Evolutionary conservation across 1,139 yeast genomes (phyloP).

Genomic region (Protomyces gravidus): DNA sequence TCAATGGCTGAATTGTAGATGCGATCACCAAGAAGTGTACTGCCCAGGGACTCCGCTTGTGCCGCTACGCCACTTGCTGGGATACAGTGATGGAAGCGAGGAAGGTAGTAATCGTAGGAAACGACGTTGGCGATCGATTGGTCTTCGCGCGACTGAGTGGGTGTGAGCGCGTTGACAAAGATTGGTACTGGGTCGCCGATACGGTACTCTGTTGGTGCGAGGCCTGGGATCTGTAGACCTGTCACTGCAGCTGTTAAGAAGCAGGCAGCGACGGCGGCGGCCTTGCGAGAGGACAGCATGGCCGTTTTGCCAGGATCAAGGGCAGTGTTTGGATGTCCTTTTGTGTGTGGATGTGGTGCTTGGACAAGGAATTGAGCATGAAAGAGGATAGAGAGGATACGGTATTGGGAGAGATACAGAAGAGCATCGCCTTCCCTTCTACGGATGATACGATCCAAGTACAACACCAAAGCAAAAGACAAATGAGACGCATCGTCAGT

Average conservation of each 20-base stretch:
- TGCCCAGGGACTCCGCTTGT: constrained; percentile 86
- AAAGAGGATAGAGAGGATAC: no score
- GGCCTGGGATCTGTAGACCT: constrained; percentile 28
- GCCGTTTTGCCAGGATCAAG: no score
- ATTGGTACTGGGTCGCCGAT: constrained; percentile 69
- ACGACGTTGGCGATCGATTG: constrained; percentile 36
- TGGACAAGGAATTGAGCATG: no score
- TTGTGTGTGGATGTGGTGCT: no score
- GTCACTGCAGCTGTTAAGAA: not conserved
- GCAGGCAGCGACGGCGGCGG: not conserved
- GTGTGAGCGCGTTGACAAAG: constrained; percentile 84
- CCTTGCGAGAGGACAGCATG: no score
- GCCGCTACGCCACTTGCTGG: constrained; percentile 60
- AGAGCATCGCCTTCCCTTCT: no score
- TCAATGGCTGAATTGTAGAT: constrained; percentile 88
- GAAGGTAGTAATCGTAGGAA: constrained; percentile 56
- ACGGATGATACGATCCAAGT: no score
- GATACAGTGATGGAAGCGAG: constrained; percentile 74
- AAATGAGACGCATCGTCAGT: no score
- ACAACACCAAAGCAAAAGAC: no score
- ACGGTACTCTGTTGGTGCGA: constrained; percentile 45
- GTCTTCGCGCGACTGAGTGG: constrained; percentile 50
- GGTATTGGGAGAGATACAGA: no score
- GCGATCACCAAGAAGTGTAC: constrained; percentile 91
- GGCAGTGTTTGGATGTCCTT: no score